Percentiles rank a stretch among this genome's conserved stretches.
Conservation (phyloP, 1,139 yeast species). For the Debaryomyces sp. region DNA sequence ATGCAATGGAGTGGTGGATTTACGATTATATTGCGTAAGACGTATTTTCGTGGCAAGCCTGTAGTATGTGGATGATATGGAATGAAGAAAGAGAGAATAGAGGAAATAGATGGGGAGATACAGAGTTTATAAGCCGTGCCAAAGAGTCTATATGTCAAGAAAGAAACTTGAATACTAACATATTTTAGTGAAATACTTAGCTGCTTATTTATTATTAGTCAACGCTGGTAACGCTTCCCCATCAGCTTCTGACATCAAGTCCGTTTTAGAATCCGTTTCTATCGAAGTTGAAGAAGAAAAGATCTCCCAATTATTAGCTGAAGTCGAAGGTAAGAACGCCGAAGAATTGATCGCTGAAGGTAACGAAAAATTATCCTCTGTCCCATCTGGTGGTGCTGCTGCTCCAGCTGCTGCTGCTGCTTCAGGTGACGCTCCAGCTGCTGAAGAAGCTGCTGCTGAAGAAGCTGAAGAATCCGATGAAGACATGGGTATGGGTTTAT, state of each 20-base stretch:
- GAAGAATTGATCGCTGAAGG: constrained; percentile 96
- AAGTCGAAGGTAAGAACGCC: constrained; percentile 92
- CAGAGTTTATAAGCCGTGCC: not conserved
- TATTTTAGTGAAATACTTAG: constrained; percentile 59
- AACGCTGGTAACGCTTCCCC: constrained; percentile 77
- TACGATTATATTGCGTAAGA: not conserved
- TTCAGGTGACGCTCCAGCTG: constrained; percentile 60
- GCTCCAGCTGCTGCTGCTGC: constrained; percentile 60
- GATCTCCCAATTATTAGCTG: constrained; percentile 80
- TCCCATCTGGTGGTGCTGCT: constrained; percentile 98
- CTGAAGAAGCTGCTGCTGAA: constrained; percentile 71
- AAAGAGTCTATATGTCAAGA: not conserved
- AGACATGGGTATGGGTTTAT: constrained; percentile 58
- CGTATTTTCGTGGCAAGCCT: not conserved
- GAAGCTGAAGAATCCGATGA: constrained; percentile 63
- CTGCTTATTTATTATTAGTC: constrained; percentile 69
- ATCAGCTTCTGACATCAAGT: constrained; percentile 88
- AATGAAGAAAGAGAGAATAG: not conserved
- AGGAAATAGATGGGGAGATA: not conserved
- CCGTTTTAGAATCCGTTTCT: constrained; percentile 91
- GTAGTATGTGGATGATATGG: not conserved
- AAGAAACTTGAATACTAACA: constrained; percentile 1
- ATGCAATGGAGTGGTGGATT: not conserved
- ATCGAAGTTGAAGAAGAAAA: constrained; percentile 93
- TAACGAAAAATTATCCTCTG: constrained; percentile 91